Conservation (phyloP, 306 rosid genomes). For the Lathyrus sativus region DNA sequence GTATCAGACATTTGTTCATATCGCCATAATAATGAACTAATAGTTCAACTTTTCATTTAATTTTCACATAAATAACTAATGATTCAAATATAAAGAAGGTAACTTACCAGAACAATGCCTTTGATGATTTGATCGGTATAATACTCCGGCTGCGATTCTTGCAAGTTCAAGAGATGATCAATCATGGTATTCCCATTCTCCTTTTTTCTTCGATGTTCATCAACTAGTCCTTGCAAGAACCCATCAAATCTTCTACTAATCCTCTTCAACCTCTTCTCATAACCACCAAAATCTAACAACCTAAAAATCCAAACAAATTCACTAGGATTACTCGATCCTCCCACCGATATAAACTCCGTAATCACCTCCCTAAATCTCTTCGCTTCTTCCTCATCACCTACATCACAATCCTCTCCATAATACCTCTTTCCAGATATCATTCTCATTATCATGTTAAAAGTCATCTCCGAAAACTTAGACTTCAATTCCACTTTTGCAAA, state of each 20-base stretch:
- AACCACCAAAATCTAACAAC: slow-evolving; percentile 34
- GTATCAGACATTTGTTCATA: no score
- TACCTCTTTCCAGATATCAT: slow-evolving; percentile 41
- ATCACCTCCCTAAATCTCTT: slow-evolving; percentile 28
- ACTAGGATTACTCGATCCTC: slow-evolving; percentile 34
- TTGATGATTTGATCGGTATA: slow-evolving; percentile 39
- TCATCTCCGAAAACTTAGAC: slow-evolving; percentile 31
- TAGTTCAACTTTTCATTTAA: no score
- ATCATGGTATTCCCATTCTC: slow-evolving; percentile 32
- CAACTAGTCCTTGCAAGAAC: slow-evolving; percentile 38
- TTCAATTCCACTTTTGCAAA: slow-evolving; percentile 32
- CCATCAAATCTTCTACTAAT: slow-evolving; percentile 15
- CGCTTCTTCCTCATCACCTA: slow-evolving; percentile 23
- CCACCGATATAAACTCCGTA: slow-evolving; percentile 17
- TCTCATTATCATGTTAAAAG: slow-evolving; percentile 39
- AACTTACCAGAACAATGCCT: slow-evolving; percentile 37
- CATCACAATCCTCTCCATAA: slow-evolving; percentile 38
- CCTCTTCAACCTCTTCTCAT: slow-evolving; percentile 28
- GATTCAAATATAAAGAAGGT: no score
- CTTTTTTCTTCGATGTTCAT: slow-evolving; percentile 29
- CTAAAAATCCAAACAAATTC: slow-evolving; percentile 29
- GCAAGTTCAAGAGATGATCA: slow-evolving; percentile 34
- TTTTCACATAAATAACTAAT: no score
- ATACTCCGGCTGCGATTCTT: slow-evolving; percentile 37
- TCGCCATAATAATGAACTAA: no score